Evolutionary conservation across 2,329 filamentous ascomycete species (phyloP).

Genomic region (Aspergillus arachidicola): DNA sequence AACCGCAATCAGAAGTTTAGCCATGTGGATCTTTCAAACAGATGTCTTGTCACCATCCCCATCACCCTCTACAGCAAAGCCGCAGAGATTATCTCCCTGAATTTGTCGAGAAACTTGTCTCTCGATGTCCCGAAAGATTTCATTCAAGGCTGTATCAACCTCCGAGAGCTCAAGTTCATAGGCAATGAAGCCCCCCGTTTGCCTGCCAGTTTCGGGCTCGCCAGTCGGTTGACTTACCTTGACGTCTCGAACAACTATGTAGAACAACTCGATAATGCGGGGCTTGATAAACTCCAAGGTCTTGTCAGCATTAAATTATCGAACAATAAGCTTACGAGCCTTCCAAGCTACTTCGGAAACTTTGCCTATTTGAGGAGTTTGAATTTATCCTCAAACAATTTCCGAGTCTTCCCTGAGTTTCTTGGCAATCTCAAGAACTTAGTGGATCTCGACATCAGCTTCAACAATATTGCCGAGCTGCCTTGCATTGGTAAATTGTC

Average conservation of each 20-base stretch:
- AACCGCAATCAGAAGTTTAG: conserved; percentile 86
- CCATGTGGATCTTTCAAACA: conserved; percentile 87
- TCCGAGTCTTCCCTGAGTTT: conserved; percentile 82
- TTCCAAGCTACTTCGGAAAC: conserved; percentile 80
- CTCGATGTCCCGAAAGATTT: conserved; percentile 95
- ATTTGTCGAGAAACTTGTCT: conserved; percentile 88
- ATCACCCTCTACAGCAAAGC: conserved; percentile 92
- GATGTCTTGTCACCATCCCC: conserved; percentile 91
- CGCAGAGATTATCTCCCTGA: conserved; percentile 89
- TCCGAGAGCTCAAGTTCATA: conserved; percentile 93
- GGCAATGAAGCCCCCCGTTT: conserved; percentile 90
- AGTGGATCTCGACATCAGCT: conserved; percentile 93
- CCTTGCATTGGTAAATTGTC: conserved; percentile 78
- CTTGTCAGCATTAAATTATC: conserved; percentile 88
- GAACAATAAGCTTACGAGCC: conserved; percentile 81
- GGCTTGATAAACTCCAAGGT: conserved; percentile 72
- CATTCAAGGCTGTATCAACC: conserved; percentile 85
- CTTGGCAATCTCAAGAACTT: conserved; percentile 79
- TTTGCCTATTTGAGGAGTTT: conserved; percentile 80
- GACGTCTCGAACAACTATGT: conserved; percentile 94
- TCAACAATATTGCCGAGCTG: conserved; percentile 82
- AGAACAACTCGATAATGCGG: conserved; percentile 82
- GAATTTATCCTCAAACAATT: conserved; percentile 91
- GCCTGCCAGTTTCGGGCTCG: conserved; percentile 80
- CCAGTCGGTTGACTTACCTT: conserved; percentile 79